Base-by-base conservation (phyloP, 495 filamentous ascomycete genomes). In the Immersiella caudata region DNA sequence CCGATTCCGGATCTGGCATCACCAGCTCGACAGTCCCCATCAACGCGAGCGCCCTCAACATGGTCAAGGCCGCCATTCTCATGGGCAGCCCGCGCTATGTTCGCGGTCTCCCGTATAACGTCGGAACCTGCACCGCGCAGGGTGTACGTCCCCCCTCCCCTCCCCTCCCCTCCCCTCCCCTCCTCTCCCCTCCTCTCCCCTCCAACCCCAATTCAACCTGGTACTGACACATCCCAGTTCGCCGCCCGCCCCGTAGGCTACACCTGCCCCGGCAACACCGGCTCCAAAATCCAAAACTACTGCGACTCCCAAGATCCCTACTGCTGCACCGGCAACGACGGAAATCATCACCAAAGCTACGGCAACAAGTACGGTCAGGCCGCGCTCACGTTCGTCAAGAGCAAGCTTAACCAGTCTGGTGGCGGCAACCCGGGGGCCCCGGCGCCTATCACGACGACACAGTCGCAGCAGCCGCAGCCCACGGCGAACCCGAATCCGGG, bases 291-390 rank as follows among this genome's bases (percentile, higher is more conserved):
- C 71, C 74, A 89, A 73, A 87, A 84, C 6, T 90, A 89, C 80
- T 90, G 87, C 73, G 87, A 90, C 77, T 76, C 84, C 18, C 65
- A 82, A 1, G 87, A 89, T 70, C 87, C 87, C 0, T 89, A 87
- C 76, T 90, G 87, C 82, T 89, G 87, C 79, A 88, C 83, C 62
- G 87, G 88, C 62, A 88, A 79, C 72, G 79, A 89, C 71, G 78
- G 79, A 6, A 81, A 83, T 63, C 82, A 81, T 14, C 88, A 90
- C 73, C 84, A 89, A 73, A 81, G 83, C 11, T 90, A 90, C 66
- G 87, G 84, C 54, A 78, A 73, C 62, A 83, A 85, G 70, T 81
- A 81, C 59, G 78, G 79, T 9, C 59, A 68, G 22, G 64, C 76
- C 64, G 79, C 79, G 27, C 68, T 81, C 20, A 40, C 60, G 0